Evolutionary conservation across 768 basidiomycete species (phyloP).

Genomic region (Suillus brevipes): DNA sequence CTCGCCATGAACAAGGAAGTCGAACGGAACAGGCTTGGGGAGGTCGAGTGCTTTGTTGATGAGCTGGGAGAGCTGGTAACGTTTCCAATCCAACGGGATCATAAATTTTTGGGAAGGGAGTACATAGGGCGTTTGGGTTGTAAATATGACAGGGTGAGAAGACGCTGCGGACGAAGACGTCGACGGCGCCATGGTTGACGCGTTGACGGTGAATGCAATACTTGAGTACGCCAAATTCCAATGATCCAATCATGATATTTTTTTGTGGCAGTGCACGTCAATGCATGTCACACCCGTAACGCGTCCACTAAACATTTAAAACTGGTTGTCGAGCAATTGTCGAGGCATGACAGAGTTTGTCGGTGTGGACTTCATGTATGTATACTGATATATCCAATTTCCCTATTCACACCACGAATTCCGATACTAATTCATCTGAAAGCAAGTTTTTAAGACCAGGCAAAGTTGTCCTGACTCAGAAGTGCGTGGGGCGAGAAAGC

Average conservation of each 20-base stretch:
- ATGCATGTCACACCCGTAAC: too few species aligned
- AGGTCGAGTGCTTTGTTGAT: constrained; percentile 90
- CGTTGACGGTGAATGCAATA: not conserved
- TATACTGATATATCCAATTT: too few species aligned
- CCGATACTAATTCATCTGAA: too few species aligned
- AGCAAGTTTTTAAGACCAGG: too few species aligned
- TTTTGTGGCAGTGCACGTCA: too few species aligned
- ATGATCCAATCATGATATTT: too few species aligned
- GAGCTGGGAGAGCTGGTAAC: constrained; percentile 96
- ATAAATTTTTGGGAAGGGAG: constrained; percentile 89
- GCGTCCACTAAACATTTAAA: too few species aligned
- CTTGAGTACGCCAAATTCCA: not conserved
- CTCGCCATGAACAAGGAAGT: constrained; percentile 85
- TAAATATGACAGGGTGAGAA: constrained; percentile 67
- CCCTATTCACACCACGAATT: not conserved
- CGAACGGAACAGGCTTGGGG: constrained; percentile 82
- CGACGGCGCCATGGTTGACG: not conserved
- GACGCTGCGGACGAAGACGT: constrained; percentile 16
- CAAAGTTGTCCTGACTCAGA: not conserved
- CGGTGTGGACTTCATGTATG: too few species aligned
- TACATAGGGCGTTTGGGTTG: constrained; percentile 71
- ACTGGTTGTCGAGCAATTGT: too few species aligned
- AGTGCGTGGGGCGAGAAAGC: not conserved
- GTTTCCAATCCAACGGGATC: constrained; percentile 85
- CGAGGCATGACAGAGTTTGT: too few species aligned